Evolutionary conservation across 208 protist species (phyloP).

Genomic region (Lotmaria passim): DNA sequence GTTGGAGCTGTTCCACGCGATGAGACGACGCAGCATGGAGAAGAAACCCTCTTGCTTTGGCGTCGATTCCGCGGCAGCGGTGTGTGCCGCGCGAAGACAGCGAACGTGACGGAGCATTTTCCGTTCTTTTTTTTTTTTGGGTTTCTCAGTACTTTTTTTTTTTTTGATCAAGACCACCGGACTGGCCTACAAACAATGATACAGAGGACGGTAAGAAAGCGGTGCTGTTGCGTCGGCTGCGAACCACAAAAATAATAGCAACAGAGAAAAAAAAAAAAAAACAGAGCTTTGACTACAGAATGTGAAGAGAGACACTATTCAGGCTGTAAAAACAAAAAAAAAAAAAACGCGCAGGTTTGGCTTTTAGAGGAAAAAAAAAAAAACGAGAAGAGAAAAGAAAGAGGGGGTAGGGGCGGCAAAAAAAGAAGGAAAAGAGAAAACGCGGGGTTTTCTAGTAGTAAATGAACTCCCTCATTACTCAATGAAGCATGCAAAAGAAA

Average conservation of each 20-base stretch:
- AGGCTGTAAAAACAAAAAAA: neutral
- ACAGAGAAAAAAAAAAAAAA: conserved; percentile 7
- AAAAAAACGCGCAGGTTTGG: neutral
- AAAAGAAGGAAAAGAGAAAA: conserved; percentile 12
- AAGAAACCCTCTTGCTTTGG: conserved; percentile 27
- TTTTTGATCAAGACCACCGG: too few species aligned
- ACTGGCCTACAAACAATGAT: too few species aligned
- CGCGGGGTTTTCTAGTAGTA: neutral
- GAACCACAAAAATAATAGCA: conserved; percentile 18
- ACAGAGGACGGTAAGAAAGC: too few species aligned
- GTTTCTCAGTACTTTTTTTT: neutral
- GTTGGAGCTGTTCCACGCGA: conserved; percentile 49
- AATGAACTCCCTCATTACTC: too few species aligned
- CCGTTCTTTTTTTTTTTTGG: neutral
- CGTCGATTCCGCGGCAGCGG: neutral
- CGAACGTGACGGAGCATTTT: conserved; percentile 10
- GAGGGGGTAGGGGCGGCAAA: neutral
- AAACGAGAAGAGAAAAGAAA: neutral
- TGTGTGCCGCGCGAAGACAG: conserved; percentile 1
- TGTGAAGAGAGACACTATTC: conserved; percentile 1
- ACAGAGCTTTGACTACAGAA: neutral
- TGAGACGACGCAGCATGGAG: conserved; percentile 33
- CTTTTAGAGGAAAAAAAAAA: neutral
- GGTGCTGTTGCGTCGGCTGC: too few species aligned
- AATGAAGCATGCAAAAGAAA: too few species aligned